Evolutionary conservation across 495 filamentous ascomycete genomes (phyloP).

Genomic region (Penicillium maclennaniae): DNA sequence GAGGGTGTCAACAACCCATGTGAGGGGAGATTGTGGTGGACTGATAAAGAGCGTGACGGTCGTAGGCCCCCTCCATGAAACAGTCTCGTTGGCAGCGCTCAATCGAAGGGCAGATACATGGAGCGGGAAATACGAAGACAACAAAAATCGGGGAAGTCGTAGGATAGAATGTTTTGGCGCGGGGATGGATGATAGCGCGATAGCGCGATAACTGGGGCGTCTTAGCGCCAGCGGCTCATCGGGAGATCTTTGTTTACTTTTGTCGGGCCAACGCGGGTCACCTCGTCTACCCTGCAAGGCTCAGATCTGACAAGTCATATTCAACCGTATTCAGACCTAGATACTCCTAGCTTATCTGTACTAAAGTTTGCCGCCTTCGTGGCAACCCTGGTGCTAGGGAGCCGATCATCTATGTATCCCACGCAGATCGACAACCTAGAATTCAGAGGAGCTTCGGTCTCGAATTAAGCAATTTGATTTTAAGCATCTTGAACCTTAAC

Average conservation of each 20-base stretch:
- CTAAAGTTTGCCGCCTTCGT: not conserved
- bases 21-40: conserved; percentile 5
- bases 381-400: not conserved
- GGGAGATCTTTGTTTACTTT: conserved; percentile 18
- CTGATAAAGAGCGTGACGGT: conserved; percentile 15
- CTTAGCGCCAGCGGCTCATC: conserved; percentile 18
- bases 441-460: not conserved
- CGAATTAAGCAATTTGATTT: no score
- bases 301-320: conserved; percentile 18
- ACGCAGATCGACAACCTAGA: not conserved
- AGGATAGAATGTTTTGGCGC: conserved; percentile 25
- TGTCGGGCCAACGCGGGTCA: conserved; percentile 24
- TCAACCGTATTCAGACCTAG: not conserved
- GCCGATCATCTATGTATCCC: not conserved
- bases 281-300: conserved; percentile 18
- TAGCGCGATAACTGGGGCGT: conserved; percentile 27
- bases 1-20: conserved; percentile 12
- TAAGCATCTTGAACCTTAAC: not conserved
- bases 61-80: conserved; percentile 22
- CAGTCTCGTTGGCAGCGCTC: not conserved
- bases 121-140: conserved; percentile 1
- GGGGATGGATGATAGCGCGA: conserved; percentile 25
- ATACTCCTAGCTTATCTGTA: not conserved
- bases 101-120: not conserved
- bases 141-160: conserved; percentile 1